A percentile compares a stretch with the other conserved stretches of the same genome.
Conservation (phyloP, 2,329 filamentous ascomycete genomes). For the Beauveria brongniartii region DNA sequence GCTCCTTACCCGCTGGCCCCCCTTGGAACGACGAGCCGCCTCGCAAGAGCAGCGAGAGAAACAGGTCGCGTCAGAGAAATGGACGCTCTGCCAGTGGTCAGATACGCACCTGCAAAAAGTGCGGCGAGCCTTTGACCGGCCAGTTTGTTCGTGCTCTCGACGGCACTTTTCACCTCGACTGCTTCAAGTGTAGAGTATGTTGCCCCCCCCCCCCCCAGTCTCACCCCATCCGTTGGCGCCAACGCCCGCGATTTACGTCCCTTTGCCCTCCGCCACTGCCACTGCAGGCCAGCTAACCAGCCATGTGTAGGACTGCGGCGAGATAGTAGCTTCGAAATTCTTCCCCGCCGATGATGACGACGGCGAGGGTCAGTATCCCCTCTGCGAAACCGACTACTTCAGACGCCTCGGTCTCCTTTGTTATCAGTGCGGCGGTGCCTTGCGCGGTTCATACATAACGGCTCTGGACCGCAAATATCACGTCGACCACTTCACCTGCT, state of each 20-base stretch:
- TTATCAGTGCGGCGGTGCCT: conserved; percentile 81
- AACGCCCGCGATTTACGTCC: background rate
- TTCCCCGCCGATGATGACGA: conserved; percentile 92
- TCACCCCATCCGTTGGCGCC: background rate
- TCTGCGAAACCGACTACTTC: conserved; percentile 98
- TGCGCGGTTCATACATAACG: conserved; percentile 96
- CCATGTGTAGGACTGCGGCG: conserved; percentile 65
- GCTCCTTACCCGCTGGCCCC: conserved; percentile 9
- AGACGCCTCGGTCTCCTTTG: conserved; percentile 84
- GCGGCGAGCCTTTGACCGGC: conserved; percentile 76
- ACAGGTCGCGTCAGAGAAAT: conserved; percentile 45
- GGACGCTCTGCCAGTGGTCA: conserved; percentile 51
- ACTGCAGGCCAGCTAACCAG: conserved; percentile 1
- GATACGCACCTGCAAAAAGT: conserved; percentile 73
- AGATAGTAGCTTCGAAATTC: conserved; percentile 97
- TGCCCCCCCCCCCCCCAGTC: background rate
- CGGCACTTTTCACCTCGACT: conserved; percentile 93
- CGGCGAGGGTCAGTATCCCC: conserved; percentile 77
- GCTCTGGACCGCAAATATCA: conserved; percentile 97
- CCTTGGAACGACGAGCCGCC: conserved; percentile 34
- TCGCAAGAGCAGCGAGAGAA: conserved; percentile 49
- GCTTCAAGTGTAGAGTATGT: conserved; percentile 91
- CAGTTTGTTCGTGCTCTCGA: conserved; percentile 93
- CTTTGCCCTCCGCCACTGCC: background rate
- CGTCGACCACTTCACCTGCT: conserved; percentile 98